Conservation (phyloP, 306 rosid species). For the Nissolia schottii region DNA sequence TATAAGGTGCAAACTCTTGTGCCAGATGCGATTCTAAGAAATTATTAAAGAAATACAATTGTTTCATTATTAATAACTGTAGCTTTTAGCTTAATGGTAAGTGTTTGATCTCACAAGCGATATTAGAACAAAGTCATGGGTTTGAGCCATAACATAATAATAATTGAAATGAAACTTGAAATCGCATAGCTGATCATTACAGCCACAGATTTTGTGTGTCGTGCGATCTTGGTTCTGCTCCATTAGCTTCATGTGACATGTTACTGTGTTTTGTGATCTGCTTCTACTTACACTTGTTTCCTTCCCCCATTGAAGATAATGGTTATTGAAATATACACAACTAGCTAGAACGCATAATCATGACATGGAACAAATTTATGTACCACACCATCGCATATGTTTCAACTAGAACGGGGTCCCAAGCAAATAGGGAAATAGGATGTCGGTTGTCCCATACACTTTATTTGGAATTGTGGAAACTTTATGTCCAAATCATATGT, state of each 20-base stretch:
- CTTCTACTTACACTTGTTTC: too few species aligned
- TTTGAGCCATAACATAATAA: too few species aligned
- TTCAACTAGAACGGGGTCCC: not conserved
- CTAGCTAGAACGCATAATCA: not conserved
- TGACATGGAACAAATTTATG: constrained; percentile 19
- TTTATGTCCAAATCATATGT: constrained; percentile 23
- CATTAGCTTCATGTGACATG: too few species aligned
- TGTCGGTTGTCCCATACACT: constrained; percentile 19
- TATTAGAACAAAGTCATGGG: too few species aligned
- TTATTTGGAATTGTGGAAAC: not conserved
- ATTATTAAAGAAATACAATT: too few species aligned
- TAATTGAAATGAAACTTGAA: not conserved
- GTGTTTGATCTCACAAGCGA: too few species aligned
- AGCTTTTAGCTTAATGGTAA: too few species aligned
- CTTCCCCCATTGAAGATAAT: too few species aligned
- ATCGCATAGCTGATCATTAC: not conserved
- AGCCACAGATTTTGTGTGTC: not conserved
- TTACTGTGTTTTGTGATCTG: too few species aligned
- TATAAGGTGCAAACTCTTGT: too few species aligned
- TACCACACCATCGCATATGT: constrained; percentile 5
- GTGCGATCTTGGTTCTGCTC: not conserved
- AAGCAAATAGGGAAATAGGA: constrained; percentile 11
- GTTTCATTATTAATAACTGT: too few species aligned
- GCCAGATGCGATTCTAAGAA: too few species aligned
- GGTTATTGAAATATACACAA: not conserved